Evolutionary conservation across 768 basidiomycete species (phyloP).

Genomic region (Boletus sp.): DNA sequence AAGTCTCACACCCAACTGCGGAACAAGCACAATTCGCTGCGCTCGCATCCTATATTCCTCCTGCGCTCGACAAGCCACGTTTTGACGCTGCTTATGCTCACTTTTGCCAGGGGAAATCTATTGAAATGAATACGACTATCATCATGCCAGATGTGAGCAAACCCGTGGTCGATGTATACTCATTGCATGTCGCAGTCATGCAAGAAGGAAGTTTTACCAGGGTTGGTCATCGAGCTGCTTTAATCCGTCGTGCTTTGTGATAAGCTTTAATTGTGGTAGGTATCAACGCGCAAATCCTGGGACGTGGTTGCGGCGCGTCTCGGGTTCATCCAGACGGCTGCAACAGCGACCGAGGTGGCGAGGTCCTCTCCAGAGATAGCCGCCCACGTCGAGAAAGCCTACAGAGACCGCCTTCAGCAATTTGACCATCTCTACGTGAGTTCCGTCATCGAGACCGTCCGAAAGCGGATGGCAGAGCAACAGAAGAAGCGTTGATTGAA

Average conservation of each 20-base stretch:
- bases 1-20: conserved; percentile 19
- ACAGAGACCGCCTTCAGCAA: conserved; percentile 30
- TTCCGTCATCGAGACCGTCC: conserved; percentile 30
- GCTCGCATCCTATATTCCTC: conserved; percentile 28
- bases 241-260: not conserved
- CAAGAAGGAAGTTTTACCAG: conserved; percentile 29
- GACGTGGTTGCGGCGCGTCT: conserved; percentile 27
- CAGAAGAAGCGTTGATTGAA: conserved; percentile 26
- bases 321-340: conserved; percentile 23
- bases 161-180: conserved; percentile 29
- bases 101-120: conserved; percentile 28
- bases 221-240: conserved; percentile 18
- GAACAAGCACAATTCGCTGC: conserved; percentile 27
- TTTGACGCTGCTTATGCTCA: conserved; percentile 29
- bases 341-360: conserved; percentile 21
- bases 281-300: conserved; percentile 25
- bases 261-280: conserved; percentile 14
- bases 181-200: conserved; percentile 32
- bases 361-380: conserved; percentile 26
- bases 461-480: conserved; percentile 31
- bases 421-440: conserved; percentile 34
- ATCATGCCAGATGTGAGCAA: conserved; percentile 27
- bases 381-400: conserved; percentile 24
- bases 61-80: conserved; percentile 26
- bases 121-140: conserved; percentile 25